Base-by-base conservation (phyloP, 2,329 filamentous ascomycete species). In the Calonectria crousiana region DNA sequence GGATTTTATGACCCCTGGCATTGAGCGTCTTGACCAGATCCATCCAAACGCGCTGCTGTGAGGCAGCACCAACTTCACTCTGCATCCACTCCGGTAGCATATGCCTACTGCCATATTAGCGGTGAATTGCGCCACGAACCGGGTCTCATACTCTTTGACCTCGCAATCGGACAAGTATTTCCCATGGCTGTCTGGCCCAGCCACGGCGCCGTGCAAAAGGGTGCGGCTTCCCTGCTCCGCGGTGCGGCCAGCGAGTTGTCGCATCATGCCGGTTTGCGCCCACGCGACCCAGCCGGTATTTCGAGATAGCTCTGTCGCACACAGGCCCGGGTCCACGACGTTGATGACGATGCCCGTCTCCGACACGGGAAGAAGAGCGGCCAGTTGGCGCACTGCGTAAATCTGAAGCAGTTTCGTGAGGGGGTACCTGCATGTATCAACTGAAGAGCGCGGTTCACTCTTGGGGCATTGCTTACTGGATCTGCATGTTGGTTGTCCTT, bases 271-370 rank as follows among this genome's bases (percentile, higher is more conserved):
- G 16, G 67, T 34, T n/a, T 16, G 16, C 6, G 58, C 34, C 23
- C n/a, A n/a, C 3, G 38, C 4, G 23, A 49, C 41, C 26, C 38
- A 66, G 11, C 30, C 6, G 3, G 41, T 32, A 53, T 74, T 65
- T 26, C 68, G 72, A 28, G 20, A 53, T 2, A 74, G 52, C 9
- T 38, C 62, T 8, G 68, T 67, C 9, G 58, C 32, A 36, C 68
- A 71, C 18, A 74, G 44, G 26, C 68, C 68, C 4, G 68, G 72
- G 32, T 56, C 56, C 23, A 68, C 64, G 9, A 38, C 11, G 38
- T 71, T 71, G 60, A 71, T 56, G 47, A 71, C 41, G 53, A 74
- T 64, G 9, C 72, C 64, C 9, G 68, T 60, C 6, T 53, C 36
- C 20, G 38, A 67, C 2, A 71, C 51, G 14, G 72, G 64, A 23